Evolutionary conservation across 495 filamentous ascomycete species (phyloP).

Genomic region (Penicillium manginii): DNA sequence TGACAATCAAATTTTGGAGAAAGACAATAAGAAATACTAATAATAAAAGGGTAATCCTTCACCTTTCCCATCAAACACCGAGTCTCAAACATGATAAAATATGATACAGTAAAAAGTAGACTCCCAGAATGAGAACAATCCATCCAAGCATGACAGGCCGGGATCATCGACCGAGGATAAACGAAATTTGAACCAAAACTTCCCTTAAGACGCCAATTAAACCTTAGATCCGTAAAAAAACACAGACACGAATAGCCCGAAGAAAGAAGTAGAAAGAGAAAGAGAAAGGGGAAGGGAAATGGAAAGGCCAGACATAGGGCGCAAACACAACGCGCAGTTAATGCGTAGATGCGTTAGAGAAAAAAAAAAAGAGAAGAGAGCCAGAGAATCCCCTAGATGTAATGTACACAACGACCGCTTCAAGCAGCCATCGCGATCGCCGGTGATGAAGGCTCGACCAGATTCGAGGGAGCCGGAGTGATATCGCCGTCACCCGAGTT

Average conservation of each 20-base stretch:
- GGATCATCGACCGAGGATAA: no score
- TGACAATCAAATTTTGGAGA: neutral
- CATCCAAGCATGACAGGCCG: neutral
- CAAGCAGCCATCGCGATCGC: slow-evolving; percentile 49
- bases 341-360: slow-evolving; percentile 5
- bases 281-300: neutral
- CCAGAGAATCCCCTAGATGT: neutral
- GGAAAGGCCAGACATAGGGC: neutral
- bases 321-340: no score
- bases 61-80: neutral
- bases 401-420: slow-evolving; percentile 21
- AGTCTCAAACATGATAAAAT: neutral
- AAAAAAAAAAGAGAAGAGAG: slow-evolving; percentile 10
- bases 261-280: slow-evolving; percentile 4
- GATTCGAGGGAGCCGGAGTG: slow-evolving; percentile 43
- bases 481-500: slow-evolving; percentile 60
- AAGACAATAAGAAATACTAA: neutral
- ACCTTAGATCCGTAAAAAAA: slow-evolving; percentile 6
- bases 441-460: slow-evolving; percentile 50
- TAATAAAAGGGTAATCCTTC: slow-evolving; percentile 1
- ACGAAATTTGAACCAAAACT: neutral
- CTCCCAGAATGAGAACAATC: neutral
- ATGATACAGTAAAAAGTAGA: neutral
- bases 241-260: slow-evolving; percentile 4
- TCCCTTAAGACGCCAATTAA: neutral